A percentile compares a stretch with the other conserved stretches of the same genome.
Conservation (phyloP, 2,329 filamentous ascomycete species). For the Myriosclerotinia duriaeana region DNA sequence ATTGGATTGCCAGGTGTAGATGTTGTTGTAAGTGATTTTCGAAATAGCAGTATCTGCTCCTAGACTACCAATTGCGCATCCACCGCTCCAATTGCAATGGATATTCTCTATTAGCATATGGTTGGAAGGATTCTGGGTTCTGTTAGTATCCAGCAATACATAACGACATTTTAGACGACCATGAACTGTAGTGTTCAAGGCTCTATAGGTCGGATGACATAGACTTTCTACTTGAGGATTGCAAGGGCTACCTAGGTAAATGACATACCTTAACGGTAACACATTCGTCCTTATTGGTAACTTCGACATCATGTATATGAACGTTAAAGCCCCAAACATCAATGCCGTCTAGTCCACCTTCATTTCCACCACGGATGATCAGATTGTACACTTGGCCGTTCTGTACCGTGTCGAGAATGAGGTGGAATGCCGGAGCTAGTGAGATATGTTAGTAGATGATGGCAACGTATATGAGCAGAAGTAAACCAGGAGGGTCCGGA, state of each 20-base stretch:
- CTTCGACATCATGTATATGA: slow-evolving; percentile 59
- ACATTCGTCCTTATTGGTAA: slow-evolving; percentile 63
- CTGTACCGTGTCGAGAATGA: slow-evolving; percentile 47
- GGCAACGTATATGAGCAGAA: not conserved
- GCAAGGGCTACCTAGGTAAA: slow-evolving; percentile 33
- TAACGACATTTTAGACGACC: too few species aligned
- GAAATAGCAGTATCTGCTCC: slow-evolving; percentile 51
- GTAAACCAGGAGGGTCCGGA: too few species aligned
- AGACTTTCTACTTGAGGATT: not conserved
- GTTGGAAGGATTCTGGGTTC: slow-evolving; percentile 33
- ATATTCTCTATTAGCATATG: slow-evolving; percentile 58
- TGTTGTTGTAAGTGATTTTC: slow-evolving; percentile 54
- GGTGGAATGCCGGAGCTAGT: slow-evolving; percentile 19
- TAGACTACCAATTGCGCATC: slow-evolving; percentile 58
- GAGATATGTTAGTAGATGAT: not conserved
- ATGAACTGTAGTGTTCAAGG: not conserved
- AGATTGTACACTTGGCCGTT: slow-evolving; percentile 57
- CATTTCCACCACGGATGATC: slow-evolving; percentile 52
- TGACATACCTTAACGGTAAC: slow-evolving; percentile 51
- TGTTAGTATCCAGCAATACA: not conserved
- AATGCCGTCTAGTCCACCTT: slow-evolving; percentile 56
- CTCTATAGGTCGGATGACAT: not conserved
- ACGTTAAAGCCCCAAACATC: slow-evolving; percentile 56
- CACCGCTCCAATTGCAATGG: slow-evolving; percentile 61
- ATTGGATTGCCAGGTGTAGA: slow-evolving; percentile 45